Percentiles rank a stretch among this genome's conserved stretches.
Conservation (phyloP, 352 stramenopile species). For the Phytophthora cryptogea region DNA sequence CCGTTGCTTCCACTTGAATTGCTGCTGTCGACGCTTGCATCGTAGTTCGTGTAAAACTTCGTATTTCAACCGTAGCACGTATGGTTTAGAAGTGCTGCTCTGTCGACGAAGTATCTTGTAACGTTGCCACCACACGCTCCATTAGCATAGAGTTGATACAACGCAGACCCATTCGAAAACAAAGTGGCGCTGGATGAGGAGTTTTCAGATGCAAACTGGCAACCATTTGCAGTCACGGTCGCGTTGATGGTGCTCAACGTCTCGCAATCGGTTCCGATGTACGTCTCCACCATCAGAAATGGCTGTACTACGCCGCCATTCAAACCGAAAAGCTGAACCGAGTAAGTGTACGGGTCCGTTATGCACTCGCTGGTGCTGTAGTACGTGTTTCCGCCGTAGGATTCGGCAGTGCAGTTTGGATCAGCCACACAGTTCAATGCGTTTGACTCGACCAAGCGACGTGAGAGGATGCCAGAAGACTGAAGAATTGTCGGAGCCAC, state of each 20-base stretch:
- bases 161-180: slow-evolving; percentile 8
- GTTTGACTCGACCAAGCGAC: slow-evolving; percentile 2
- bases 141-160: slow-evolving; percentile 15
- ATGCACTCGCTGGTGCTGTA: slow-evolving; percentile 16
- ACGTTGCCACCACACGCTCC: slow-evolving; percentile 11
- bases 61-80: slow-evolving; percentile 7
- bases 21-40: slow-evolving; percentile 3
- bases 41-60: slow-evolving; percentile 19
- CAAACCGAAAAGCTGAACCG: slow-evolving; percentile 4
- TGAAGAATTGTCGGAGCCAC: slow-evolving; percentile 6
- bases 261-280: slow-evolving; percentile 6
- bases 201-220: slow-evolving; percentile 13
- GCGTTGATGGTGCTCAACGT: slow-evolving; percentile 17
- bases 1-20: neutral
- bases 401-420: slow-evolving; percentile 5
- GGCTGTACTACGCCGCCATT: slow-evolving; percentile 9
- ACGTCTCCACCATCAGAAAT: slow-evolving; percentile 22
- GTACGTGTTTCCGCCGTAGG: slow-evolving; percentile 17
- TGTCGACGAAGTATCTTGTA: slow-evolving; percentile 12
- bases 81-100: slow-evolving; percentile 5
- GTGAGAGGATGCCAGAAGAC: slow-evolving; percentile 11
- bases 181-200: slow-evolving; percentile 18
- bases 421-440: slow-evolving; percentile 4
- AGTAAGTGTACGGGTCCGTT: slow-evolving; percentile 14
- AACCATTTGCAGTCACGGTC: slow-evolving; percentile 7